Percentiles rank a stretch among this genome's conserved stretches.
These are phyloP conservation scores for Clavispora phyllophila DNA, from an alignment of 805 yeast species.

Conservation along the genomic window DNA sequence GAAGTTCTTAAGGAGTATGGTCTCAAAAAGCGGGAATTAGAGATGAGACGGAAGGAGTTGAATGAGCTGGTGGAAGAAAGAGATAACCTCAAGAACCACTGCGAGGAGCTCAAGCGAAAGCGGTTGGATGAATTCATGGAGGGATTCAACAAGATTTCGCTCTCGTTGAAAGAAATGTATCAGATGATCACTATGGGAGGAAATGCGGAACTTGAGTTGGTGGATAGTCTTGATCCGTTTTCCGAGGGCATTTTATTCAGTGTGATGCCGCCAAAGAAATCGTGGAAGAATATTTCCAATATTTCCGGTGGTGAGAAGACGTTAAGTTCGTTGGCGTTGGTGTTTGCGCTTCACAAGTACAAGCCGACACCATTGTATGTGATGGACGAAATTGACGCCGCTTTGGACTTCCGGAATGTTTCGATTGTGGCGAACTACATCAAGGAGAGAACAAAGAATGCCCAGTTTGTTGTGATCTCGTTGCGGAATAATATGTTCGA, in stretches of 20 bases:
- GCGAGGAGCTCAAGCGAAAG: constrained; percentile 66
- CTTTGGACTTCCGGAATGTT: constrained; percentile 93
- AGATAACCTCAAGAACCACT: constrained; percentile 54
- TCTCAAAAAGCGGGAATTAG: constrained; percentile 57
- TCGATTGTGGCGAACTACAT: constrained; percentile 97
- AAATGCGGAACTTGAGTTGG: constrained; percentile 93
- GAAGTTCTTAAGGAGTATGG: constrained; percentile 78
- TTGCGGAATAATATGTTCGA: constrained; percentile 97
- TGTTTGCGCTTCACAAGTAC: constrained; percentile 91
- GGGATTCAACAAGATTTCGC: constrained; percentile 83
- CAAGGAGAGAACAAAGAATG: constrained; percentile 91
- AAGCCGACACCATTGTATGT: constrained; percentile 97
- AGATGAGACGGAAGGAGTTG: constrained; percentile 57
- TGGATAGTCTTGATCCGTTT: constrained; percentile 95
- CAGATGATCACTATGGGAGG: constrained; percentile 99
- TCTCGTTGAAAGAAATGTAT: constrained; percentile 91
- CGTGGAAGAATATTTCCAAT: constrained; percentile 94
- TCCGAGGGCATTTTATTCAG: constrained; percentile 94
- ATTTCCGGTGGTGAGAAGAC: constrained; percentile 98
- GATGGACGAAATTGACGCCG: constrained; percentile 99
- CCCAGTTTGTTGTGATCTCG: constrained; percentile 94
- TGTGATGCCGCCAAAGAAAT: constrained; percentile 98
- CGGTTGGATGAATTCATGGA: constrained; percentile 87
- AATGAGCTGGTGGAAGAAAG: constrained; percentile 62
- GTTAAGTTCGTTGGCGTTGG: constrained; percentile 87